Base-by-base conservation (phyloP, 192 early-diverging fungal genomes). In the Rhizophagus prolifer region DNA sequence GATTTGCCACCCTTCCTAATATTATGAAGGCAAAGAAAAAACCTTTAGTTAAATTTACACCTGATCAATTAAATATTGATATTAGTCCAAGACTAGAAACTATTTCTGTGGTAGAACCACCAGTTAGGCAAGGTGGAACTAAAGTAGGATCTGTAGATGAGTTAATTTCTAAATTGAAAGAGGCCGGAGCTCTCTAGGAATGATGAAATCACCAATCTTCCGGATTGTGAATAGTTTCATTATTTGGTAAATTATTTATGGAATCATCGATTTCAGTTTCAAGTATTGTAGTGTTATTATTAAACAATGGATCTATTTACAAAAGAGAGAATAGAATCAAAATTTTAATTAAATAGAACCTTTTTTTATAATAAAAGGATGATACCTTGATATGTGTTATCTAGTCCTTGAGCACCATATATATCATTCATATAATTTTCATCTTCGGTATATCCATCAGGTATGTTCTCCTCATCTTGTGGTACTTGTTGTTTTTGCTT, bases 11-110 rank as follows among this genome's bases (percentile, higher is more conserved):
- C 54, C 88, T 99, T 65, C 95, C 88, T 58, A 94, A 93, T 86
- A 97, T 97, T 82, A 97, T 97, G 97, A 99, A 99, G 90, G 97
- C 97, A 69, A 99, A 97, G 88, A 98, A 97, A 90, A 99, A 99
- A 91, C 94, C 94, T 59, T 81, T 99, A 74, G 82, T 83, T 68
- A 94, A 92, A 81, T 59, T 94, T 28, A 87, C 91, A 16, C 92
- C 93, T 19, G 87, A 87, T 36, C 91, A 95, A 60, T 86, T 98
- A 28, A 91, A 88, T 41, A 91, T 99, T 13, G 96, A 98, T 70
- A 86, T 97, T 67, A 90, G 83, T 76, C 91, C 91, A 74, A 90
- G 94, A 8, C 81, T 99, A 70, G 86, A 95, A 86, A 96, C 91
- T 14, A 78, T 99, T 85, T 93, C 94, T 84, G 92, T 99, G 46